These are phyloP conservation scores for Pythium aphanidermatum DNA, from an alignment of 352 stramenopile species.

Conservation along the genomic window DNA sequence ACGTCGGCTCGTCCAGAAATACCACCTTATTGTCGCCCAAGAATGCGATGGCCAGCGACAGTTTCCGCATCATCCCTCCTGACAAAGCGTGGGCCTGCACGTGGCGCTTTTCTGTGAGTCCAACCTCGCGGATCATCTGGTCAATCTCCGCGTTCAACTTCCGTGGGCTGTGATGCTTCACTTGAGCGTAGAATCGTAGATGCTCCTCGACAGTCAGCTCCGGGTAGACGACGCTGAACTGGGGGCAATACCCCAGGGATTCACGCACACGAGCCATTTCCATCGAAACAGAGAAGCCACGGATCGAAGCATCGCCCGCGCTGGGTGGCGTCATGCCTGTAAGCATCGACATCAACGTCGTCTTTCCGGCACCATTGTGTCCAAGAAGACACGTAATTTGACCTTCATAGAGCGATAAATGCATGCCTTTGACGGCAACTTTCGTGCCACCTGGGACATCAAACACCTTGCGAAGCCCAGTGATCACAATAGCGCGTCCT, in stretches of 20 bases:
- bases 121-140: constrained; percentile 85
- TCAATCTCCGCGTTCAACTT: constrained; percentile 14
- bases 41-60: constrained; percentile 74
- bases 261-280: constrained; percentile 87
- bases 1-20: constrained; percentile 88
- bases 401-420: constrained; percentile 87
- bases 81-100: constrained; percentile 51
- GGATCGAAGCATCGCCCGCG: constrained; percentile 51
- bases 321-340: constrained; percentile 63
- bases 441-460: constrained; percentile 52
- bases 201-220: constrained; percentile 96
- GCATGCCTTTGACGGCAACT: constrained; percentile 82
- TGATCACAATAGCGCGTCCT: constrained; percentile 53
- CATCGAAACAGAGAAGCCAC: too few relatives aligned
- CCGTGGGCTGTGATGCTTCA: constrained; percentile 89
- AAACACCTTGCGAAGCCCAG: constrained; percentile 72
- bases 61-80: constrained; percentile 73
- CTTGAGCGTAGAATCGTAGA: constrained; percentile 88
- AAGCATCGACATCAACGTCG: constrained; percentile 76
- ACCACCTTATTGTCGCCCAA: constrained; percentile 68
- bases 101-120: constrained; percentile 83
- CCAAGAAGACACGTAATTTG: constrained; percentile 94
- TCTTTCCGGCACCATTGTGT: constrained; percentile 95
- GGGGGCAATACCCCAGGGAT: constrained; percentile 94
- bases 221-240: constrained; percentile 96